Base-by-base conservation (phyloP, 495 filamentous ascomycete species). In the Neurospora pannonica region DNA sequence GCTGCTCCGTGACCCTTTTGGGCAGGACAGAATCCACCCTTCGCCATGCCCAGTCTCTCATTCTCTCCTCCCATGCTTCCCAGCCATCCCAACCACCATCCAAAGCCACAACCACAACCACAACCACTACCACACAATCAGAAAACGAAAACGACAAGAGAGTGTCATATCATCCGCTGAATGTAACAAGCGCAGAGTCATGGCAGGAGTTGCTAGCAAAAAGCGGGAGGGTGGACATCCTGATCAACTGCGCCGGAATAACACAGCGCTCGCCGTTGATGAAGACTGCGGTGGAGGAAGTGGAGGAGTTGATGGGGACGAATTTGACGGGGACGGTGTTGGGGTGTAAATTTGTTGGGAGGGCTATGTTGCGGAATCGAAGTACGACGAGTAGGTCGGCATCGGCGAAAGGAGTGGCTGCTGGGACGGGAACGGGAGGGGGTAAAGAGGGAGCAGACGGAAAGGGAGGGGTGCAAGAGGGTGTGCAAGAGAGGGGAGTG, bases 161-260 rank as follows among this genome's bases (percentile, higher is more conserved):
- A 6, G 39, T 70, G 19, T 70, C 34, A 0, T 38, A 24, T 19
- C 31, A 7, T 34, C 78, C 74, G 28, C 36, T 8, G 13, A 74
- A 54, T 4, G 46, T 54, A 5, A 6, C 21, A 0, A 54, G 46
- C 46, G 21, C 46, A 2, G 11, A 2, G 0, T 54, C 46, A 0
- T 54, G 46, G 46, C 2, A 54, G 46, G 4, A 5, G 0, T 10
- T 54, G 0, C 1, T 54, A n/a, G n/a, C n/a, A 4, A 24, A 54
- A 2, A 54, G 4, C 0, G 21, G 21, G 73, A 75, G 11, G 21
- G 82, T 90, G n/a, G 89, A 94, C 77, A 84, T 94, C 70, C 88
- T 95, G 6, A 84, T 95, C 74, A 95, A 95, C 79, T 90, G 90
- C 19, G 94, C 94, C 1, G 94, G 94, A 19, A 82, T 93, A 17